Evolutionary conservation across 1,284 basidiomycete species (phyloP).

Genomic region (Sutorius eximius): DNA sequence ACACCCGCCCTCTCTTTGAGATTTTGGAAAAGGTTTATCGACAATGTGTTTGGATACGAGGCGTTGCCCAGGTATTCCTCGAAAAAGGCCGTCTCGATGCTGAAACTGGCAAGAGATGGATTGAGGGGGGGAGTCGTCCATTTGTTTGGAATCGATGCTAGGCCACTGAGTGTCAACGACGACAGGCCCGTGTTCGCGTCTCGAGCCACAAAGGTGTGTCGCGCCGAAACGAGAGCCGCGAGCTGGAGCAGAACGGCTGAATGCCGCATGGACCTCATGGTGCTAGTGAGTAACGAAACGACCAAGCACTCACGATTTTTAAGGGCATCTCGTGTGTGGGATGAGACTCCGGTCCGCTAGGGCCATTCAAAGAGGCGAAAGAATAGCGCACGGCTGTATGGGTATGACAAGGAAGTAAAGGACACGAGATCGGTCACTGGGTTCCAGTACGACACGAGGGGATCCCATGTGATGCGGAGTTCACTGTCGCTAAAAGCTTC

Average conservation of each 20-base stretch:
- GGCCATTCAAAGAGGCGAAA: neutral
- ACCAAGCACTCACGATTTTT: neutral
- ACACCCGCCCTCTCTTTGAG: constrained; percentile 44
- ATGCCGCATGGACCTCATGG: constrained; percentile 9
- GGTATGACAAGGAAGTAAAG: neutral
- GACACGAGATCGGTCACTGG: neutral
- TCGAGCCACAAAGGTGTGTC: constrained; percentile 11
- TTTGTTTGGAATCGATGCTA: constrained; percentile 40
- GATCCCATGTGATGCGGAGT: neutral
- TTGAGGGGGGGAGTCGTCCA: constrained; percentile 43
- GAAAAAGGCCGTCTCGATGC: constrained; percentile 53
- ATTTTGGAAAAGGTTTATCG: constrained; percentile 45
- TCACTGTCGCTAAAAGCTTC: neutral
- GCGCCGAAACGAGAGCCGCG: constrained; percentile 10
- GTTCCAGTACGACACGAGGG: neutral
- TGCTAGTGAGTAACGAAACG: neutral
- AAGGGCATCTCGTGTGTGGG: neutral
- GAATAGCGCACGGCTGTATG: neutral
- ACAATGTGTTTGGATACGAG: constrained; percentile 42
- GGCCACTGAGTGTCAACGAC: constrained; percentile 39
- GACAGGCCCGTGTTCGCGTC: neutral
- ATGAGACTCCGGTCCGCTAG: neutral
- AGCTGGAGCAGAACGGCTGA: constrained; percentile 2
- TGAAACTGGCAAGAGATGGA: constrained; percentile 49
- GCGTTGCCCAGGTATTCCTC: constrained; percentile 47